Percentiles rank a stretch among this genome's conserved stretches.
These are phyloP conservation scores for Nicotiana tomentosiformis DNA, from an alignment of 257 asterid species.

Conservation along the genomic window DNA sequence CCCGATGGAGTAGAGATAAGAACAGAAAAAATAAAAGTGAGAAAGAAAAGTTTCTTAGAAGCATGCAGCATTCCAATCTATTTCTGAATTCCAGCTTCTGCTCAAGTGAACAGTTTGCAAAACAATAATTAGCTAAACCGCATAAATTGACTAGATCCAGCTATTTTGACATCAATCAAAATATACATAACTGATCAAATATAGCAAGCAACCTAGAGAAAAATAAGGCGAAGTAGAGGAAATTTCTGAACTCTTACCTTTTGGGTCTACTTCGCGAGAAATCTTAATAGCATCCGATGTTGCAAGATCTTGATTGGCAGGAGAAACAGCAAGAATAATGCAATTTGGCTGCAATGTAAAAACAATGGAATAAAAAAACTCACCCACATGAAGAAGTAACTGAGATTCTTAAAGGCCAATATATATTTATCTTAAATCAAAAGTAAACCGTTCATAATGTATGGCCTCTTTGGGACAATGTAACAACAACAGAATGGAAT, in stretches of 20 bases:
- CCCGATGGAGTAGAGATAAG: background rate
- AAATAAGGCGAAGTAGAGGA: background rate
- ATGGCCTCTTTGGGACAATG: background rate
- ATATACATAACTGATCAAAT: background rate
- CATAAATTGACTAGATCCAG: background rate
- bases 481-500: background rate
- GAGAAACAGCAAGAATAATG: conserved; percentile 29
- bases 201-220: background rate
- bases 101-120: background rate
- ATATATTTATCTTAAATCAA: background rate
- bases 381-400: background rate
- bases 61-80: background rate
- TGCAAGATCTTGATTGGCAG: conserved; percentile 32
- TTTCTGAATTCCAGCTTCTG: background rate
- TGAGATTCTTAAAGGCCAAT: background rate
- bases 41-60: background rate
- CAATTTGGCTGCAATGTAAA: conserved; percentile 22
- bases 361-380: background rate
- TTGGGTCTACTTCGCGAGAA: conserved; percentile 33
- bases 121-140: background rate
- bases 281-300: conserved; percentile 29
- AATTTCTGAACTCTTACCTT: conserved; percentile 7
- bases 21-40: background rate
- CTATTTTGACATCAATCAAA: background rate
- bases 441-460: background rate